phyloP scores from a whole-genome alignment of 768 basidiomycete species.

The Macrolepiota albuminosa region DNA sequence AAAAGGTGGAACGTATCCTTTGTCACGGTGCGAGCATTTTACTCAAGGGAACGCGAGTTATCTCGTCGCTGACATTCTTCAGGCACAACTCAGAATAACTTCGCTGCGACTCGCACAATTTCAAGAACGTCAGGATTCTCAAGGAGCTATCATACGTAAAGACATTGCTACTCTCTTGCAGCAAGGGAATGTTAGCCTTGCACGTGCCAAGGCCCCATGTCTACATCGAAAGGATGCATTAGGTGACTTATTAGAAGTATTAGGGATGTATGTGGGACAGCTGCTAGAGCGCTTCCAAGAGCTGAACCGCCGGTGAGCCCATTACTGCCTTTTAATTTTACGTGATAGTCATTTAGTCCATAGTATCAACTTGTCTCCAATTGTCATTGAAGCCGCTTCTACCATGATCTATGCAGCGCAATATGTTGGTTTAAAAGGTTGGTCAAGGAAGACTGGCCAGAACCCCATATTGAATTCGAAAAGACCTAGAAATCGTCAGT shows the following conservation, averaged over 20 bases:
- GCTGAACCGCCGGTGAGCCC: conserved; percentile 44
- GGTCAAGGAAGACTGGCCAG: neutral
- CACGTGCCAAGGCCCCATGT: conserved; percentile 69
- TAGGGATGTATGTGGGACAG: conserved; percentile 65
- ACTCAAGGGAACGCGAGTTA: neutral
- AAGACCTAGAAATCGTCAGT: conserved; percentile 57
- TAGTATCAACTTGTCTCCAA: conserved; percentile 43
- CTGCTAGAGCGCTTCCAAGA: conserved; percentile 56
- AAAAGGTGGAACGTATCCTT: conserved; percentile 29
- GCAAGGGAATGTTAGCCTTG: conserved; percentile 55
- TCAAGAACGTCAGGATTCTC: conserved; percentile 65
- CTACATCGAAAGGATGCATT: conserved; percentile 58
- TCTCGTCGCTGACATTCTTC: conserved; percentile 9
- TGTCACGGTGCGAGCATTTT: conserved; percentile 28
- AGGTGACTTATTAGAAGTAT: conserved; percentile 56
- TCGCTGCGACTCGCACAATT: conserved; percentile 65
- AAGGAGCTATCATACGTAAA: conserved; percentile 53
- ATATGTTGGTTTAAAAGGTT: conserved; percentile 56
- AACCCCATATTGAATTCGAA: neutral
- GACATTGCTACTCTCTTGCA: conserved; percentile 67
- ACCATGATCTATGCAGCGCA: conserved; percentile 62
- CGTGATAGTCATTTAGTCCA: conserved; percentile 1
- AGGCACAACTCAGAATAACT: conserved; percentile 62
- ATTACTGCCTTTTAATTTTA: conserved; percentile 1
- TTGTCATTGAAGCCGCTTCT: conserved; percentile 61